These are phyloP conservation scores for Scheffersomyces ergatensis DNA, from an alignment of 805 yeast genomes.

Conservation along the genomic window DNA sequence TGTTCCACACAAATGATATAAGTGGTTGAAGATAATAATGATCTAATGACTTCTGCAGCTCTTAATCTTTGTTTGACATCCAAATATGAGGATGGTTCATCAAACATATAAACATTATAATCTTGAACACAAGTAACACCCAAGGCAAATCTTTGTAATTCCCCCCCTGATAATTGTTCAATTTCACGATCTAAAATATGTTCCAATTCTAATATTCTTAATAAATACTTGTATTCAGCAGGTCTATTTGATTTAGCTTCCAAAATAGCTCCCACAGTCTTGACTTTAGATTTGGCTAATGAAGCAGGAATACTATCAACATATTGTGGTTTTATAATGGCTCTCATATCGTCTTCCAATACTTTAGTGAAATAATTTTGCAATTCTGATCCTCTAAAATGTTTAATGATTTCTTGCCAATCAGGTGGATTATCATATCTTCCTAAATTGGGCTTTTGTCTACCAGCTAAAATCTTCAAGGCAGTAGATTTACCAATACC, in stretches of 20 bases:
- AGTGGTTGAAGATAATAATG: slow-evolving; percentile 68
- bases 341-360: slow-evolving; percentile 89
- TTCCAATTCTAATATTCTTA: slow-evolving; percentile 70
- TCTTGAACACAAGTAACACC: slow-evolving; percentile 95
- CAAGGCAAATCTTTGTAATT: slow-evolving; percentile 95
- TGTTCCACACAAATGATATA: slow-evolving; percentile 98
- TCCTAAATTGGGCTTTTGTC: slow-evolving; percentile 96
- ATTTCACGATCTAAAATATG: slow-evolving; percentile 85
- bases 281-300: slow-evolving; percentile 78
- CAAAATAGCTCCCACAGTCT: slow-evolving; percentile 81
- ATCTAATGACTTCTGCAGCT: slow-evolving; percentile 93
- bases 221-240: slow-evolving; percentile 61
- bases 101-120: slow-evolving; percentile 98
- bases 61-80: slow-evolving; percentile 98
- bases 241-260: slow-evolving; percentile 74
- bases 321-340: slow-evolving; percentile 98
- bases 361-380: slow-evolving; percentile 95
- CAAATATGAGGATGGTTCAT: slow-evolving; percentile 96
- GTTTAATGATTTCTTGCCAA: slow-evolving; percentile 89
- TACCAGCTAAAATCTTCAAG: slow-evolving; percentile 92
- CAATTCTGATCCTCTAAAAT: slow-evolving; percentile 95
- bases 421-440: slow-evolving; percentile 94
- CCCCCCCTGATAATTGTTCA: slow-evolving; percentile 93
- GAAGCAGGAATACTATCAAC: slow-evolving; percentile 98
- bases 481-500: slow-evolving; percentile 99